Conservation (phyloP, 441 rosid genomes). For the Metrosideros polymorpha region DNA sequence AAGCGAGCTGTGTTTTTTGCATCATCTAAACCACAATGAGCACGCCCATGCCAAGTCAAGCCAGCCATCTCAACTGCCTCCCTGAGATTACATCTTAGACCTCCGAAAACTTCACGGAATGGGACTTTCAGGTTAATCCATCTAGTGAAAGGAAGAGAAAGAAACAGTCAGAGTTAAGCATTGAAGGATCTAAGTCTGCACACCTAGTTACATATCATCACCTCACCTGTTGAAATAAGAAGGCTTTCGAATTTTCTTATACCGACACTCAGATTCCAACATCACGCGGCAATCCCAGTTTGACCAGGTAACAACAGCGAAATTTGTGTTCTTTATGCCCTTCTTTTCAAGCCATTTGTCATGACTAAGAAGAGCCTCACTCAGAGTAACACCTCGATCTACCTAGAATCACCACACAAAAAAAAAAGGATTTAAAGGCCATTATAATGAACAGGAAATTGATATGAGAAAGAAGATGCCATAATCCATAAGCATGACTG, state of each 20-base stretch:
- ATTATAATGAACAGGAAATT: neutral
- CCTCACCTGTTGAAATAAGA: conserved; percentile 54
- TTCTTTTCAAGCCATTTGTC: conserved; percentile 69
- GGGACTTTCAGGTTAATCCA: conserved; percentile 77
- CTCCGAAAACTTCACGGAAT: conserved; percentile 45
- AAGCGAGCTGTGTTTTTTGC: conserved; percentile 63
- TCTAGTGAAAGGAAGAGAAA: conserved; percentile 14
- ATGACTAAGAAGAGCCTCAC: conserved; percentile 57
- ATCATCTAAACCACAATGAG: conserved; percentile 65
- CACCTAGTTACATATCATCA: neutral
- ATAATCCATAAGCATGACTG: neutral
- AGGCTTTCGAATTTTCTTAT: conserved; percentile 58
- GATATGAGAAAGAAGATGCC: neutral
- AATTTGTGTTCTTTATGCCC: conserved; percentile 53
- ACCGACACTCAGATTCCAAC: conserved; percentile 80
- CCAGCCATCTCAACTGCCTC: conserved; percentile 66
- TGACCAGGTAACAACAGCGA: conserved; percentile 69
- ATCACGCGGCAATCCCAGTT: conserved; percentile 71
- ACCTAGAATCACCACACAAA: conserved; percentile 26
- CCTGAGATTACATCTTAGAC: conserved; percentile 43
- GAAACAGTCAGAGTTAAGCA: neutral
- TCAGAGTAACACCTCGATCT: conserved; percentile 49
- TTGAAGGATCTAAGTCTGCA: neutral
- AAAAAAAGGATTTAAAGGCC: neutral
- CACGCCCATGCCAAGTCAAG: conserved; percentile 55